These are phyloP conservation scores for Curvularia spicifera DNA, from an alignment of 2,329 filamentous ascomycete genomes.

Conservation along the genomic window DNA sequence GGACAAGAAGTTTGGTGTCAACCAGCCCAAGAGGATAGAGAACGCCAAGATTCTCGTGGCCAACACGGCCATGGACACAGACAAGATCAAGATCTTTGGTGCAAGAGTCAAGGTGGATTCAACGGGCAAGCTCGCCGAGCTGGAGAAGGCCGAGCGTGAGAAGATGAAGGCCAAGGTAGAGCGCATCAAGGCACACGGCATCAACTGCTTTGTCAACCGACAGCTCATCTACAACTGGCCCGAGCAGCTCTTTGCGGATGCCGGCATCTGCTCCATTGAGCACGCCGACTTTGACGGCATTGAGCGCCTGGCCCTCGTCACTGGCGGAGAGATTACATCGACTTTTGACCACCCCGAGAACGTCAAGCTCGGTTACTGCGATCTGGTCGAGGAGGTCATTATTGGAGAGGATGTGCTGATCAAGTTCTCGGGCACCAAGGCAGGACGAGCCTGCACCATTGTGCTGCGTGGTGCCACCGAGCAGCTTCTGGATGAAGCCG, in stretches of 20 bases:
- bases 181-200: conserved; percentile 96
- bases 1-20: conserved; percentile 98
- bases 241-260: conserved; percentile 97
- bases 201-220: conserved; percentile 99
- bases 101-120: conserved; percentile 95
- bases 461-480: conserved; percentile 95
- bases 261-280: conserved; percentile 97
- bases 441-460: conserved; percentile 93
- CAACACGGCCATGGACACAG: conserved; percentile 99
- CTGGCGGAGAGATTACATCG: conserved; percentile 94
- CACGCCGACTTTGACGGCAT: conserved; percentile 99
- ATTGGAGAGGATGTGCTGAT: conserved; percentile 98
- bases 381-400: conserved; percentile 95
- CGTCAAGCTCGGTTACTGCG: conserved; percentile 94
- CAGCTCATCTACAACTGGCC: conserved; percentile 99
- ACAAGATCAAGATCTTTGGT: conserved; percentile 99
- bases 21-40: conserved; percentile 95
- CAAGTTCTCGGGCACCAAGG: conserved; percentile 94
- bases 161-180: conserved; percentile 99
- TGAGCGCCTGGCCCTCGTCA: conserved; percentile 91
- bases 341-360: conserved; percentile 98
- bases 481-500: conserved; percentile 94
- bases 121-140: conserved; percentile 94
- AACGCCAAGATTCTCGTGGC: conserved; percentile 98
- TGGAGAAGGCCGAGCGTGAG: conserved; percentile 97